Conservation (phyloP, 345 rosid species). For the Boechera divaricarpa region DNA sequence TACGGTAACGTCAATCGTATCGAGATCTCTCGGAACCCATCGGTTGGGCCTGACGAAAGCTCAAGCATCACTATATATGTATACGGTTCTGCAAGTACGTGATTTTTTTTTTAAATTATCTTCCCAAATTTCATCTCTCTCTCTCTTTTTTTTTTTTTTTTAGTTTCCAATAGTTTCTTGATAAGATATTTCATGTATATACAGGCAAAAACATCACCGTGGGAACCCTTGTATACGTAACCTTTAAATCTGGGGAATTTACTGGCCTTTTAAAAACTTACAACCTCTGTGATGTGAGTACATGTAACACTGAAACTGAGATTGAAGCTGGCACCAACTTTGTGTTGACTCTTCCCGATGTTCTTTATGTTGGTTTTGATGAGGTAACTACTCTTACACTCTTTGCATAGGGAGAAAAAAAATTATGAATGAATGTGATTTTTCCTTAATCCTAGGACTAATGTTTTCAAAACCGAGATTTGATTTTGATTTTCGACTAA, state of each 20-base stretch:
- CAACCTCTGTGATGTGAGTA: slow-evolving; percentile 16
- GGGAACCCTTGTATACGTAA: slow-evolving; percentile 11
- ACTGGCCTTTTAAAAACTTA: slow-evolving; percentile 3
- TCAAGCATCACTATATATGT: background rate
- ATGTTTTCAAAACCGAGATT: background rate
- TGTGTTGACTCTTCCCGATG: slow-evolving; percentile 8
- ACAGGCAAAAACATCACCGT: slow-evolving; percentile 12
- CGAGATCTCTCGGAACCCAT: background rate
- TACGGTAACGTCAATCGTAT: background rate
- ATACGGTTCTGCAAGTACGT: slow-evolving; percentile 18
- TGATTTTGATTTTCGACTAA: no score
- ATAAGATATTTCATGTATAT: background rate
- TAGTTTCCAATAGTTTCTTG: background rate
- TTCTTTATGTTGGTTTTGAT: slow-evolving; percentile 6
- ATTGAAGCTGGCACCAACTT: slow-evolving; percentile 19
- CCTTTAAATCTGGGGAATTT: slow-evolving; percentile 7
- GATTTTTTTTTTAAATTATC: background rate
- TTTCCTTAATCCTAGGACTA: background rate
- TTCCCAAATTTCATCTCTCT: background rate
- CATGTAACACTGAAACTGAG: slow-evolving; percentile 6
- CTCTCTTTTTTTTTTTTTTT: background rate
- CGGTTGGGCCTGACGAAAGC: background rate
- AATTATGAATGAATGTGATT: background rate
- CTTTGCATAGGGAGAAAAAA: background rate
- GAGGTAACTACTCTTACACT: slow-evolving; percentile 18